Conservation (phyloP, 2,329 filamentous ascomycete species). For the Alternaria conjuncta region DNA sequence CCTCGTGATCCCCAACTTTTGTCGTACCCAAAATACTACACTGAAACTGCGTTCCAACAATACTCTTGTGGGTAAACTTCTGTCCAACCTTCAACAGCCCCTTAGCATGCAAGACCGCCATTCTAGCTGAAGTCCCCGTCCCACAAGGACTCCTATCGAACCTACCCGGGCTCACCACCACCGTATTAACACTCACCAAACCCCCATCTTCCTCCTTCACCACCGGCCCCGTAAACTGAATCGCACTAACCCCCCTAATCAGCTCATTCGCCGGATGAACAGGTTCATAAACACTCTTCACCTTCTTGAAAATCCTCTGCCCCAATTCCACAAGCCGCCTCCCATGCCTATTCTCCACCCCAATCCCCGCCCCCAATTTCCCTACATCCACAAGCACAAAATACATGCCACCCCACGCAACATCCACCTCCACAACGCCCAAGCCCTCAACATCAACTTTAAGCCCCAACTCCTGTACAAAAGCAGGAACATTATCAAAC, state of each 20-base stretch:
- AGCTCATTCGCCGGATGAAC: constrained; percentile 54
- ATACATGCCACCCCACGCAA: constrained; percentile 58
- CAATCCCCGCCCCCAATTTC: constrained; percentile 48
- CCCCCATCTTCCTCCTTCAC: constrained; percentile 31
- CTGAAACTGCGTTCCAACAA: constrained; percentile 54
- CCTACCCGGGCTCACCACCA: constrained; percentile 55
- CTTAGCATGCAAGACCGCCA: constrained; percentile 54
- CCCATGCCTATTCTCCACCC: constrained; percentile 43
- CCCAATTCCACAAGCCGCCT: constrained; percentile 51
- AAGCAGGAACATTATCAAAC: constrained; percentile 56
- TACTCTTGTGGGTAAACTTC: constrained; percentile 49
- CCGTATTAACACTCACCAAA: constrained; percentile 43
- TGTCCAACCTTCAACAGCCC: constrained; percentile 49
- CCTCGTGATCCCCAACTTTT: constrained; percentile 50
- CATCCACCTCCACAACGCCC: constrained; percentile 32
- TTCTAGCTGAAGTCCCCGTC: constrained; percentile 53
- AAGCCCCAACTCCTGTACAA: constrained; percentile 52
- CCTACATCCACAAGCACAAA: constrained; percentile 53
- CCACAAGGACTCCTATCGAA: constrained; percentile 57
- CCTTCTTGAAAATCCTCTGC: constrained; percentile 52
- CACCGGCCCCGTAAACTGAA: constrained; percentile 49
- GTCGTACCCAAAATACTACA: constrained; percentile 48
- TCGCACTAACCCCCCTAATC: constrained; percentile 51
- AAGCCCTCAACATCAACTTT: constrained; percentile 24
- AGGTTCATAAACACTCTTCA: constrained; percentile 45